Evolutionary conservation across 345 rosid species (phyloP), one percentile per base, ranked within the genome.

Genomic region (Eucalyptus curtisii): DNA sequence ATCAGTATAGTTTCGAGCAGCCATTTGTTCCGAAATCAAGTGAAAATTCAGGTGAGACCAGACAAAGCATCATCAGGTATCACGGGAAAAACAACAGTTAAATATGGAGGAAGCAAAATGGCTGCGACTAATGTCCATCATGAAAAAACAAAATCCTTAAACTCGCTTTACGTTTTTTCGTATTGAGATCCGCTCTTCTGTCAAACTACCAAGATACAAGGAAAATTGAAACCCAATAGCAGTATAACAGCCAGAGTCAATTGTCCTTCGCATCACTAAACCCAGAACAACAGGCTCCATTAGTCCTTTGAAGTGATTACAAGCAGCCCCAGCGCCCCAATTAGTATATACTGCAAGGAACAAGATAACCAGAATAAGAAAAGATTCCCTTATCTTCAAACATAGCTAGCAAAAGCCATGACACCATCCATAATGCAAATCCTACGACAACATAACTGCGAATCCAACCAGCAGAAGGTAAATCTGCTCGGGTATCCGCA

Each of bases 271-370:
- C 30, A 3, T 45, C 42, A 48, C 42, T 48, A 48, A 59, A 48
- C 84, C 76, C 47, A 76, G 8, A 22, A 76, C 47, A 76, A 64
- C 15, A 76, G 71, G 79, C 64, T 24, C 89, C 87, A 50, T 94
- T 91, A 97, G 90, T 97, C 99, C 90, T 96, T 96, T 25, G 99
- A 95, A 22, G 99, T 97, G 92, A 97, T 94, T 81, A 96, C 99
- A 6, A 97, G 96, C 89, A 97, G 93, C 76, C 98, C 98, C 91
- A 97, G 91, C 5, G 96, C 98, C 59, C 98, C 98, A 7, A 95
- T 95, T 68, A 97, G 96, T 88, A 97, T 93, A 90, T 97, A 96
- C 96, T 96, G 95, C 95, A 94, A 91, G 44, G 57, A 87, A 76
- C 86, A 87, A 47, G 27, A 37, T 40, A 47, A 49, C 64, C 82